These are phyloP conservation scores for Escallonia rubra DNA, from an alignment of 129 eudicot species.

Conservation along the genomic window DNA sequence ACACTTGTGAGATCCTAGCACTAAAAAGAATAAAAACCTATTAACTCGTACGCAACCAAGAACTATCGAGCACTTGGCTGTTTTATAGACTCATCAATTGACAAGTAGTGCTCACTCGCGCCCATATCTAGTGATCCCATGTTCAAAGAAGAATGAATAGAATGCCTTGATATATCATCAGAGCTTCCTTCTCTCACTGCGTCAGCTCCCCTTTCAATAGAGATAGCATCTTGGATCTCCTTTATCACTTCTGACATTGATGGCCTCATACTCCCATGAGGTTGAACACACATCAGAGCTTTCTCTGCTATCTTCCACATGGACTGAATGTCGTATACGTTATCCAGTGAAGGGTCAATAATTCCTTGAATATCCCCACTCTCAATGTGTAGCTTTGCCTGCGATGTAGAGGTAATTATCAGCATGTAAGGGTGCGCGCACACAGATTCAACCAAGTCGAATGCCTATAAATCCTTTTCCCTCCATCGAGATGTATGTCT, in stretches of 20 bases:
- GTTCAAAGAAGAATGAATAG: constrained; percentile 65
- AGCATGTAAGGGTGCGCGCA: neutral
- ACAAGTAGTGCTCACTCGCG: constrained; percentile 56
- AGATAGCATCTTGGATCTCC: constrained; percentile 89
- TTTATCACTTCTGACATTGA: constrained; percentile 88
- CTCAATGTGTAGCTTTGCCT: constrained; percentile 94
- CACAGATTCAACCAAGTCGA: too few relatives aligned
- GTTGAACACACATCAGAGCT: constrained; percentile 85
- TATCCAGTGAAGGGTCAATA: constrained; percentile 64
- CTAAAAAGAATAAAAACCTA: constrained; percentile 5
- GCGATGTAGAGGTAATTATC: constrained; percentile 12
- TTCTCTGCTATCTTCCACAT: constrained; percentile 99
- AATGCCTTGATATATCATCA: constrained; percentile 65
- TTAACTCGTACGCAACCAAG: neutral
- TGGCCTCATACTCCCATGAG: constrained; percentile 89
- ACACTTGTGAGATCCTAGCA: neutral
- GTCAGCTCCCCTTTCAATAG: constrained; percentile 63
- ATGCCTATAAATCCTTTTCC: too few relatives aligned
- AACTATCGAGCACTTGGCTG: constrained; percentile 76
- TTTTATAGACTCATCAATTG: constrained; percentile 75
- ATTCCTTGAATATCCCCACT: constrained; percentile 96
- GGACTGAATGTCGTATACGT: constrained; percentile 85
- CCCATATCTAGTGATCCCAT: constrained; percentile 69
- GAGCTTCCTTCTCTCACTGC: constrained; percentile 66
- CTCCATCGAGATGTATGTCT: too few relatives aligned